Base-by-base conservation (phyloP, 2,329 filamentous ascomycete species). In the Pleoardoris graminearum region DNA sequence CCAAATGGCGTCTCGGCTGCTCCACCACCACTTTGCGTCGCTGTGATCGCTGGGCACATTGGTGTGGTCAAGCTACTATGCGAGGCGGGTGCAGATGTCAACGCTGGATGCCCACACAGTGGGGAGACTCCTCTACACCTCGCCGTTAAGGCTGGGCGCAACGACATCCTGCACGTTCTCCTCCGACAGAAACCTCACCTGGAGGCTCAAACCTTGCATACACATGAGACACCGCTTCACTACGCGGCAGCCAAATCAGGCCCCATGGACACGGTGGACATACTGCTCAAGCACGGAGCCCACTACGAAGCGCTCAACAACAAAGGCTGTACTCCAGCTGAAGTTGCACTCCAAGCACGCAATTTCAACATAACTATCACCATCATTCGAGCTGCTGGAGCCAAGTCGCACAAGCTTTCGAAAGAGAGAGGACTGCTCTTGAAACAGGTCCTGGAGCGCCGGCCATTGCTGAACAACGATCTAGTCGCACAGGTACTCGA, bases 341-440 rank as follows among this genome's bases (percentile, higher is more conserved):
- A 65, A 32, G 48, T 65, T 11, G 68, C 68, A 2, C 44, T 72
- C 10, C 47, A 66, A 11, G 50, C 58, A 14, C 54, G 61, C 7
- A 68, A 71, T 38, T 56, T 72, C 2, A 62, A 64, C 12, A 66
- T 59, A 21, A 66, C 68, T 6, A 60, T 71, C 14, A 62, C 65
- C 1, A 71, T 72, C 38, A 64, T 72, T 43, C 65, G 63, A 19
- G 61, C 62, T 39, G 63, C 69, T 25, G 61, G 63, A 32, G 61
- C 58, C 10, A 66, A 61, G 22, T 56, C 62, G 7, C 58, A 55
- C 33, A 61, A 63, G 35, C 54, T 72, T 1, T 43, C 30, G 1
- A 71, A 71, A 50, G 69, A 70, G 57, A 71, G 67, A 48, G 63
- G 67, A 7, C 58, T 69, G 63, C 54, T 72, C 0, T 45, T 71